Base-by-base conservation (phyloP, 164 flowering plant species). In the Chimonanthus praecox region DNA sequence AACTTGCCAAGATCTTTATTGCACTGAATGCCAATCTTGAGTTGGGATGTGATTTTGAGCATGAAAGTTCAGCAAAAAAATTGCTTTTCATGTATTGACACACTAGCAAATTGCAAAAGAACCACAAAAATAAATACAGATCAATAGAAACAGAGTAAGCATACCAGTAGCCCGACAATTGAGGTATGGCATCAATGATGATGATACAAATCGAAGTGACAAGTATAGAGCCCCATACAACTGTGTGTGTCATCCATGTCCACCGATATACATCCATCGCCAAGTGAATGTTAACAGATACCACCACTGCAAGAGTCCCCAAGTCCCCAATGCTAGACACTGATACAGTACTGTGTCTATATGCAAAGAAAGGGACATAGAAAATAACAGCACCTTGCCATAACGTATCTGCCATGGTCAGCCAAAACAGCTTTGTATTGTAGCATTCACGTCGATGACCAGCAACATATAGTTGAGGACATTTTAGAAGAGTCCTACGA, bases 231-330 rank as follows among this genome's bases (percentile, higher is more conserved):
- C 98, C 99, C 99, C 99, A 96, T 65, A 94, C 86, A 76, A 84
- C 87, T 44, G 86, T 90, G 77, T 96, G 99, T 62, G 89, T 82
- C 70, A 94, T 78, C 98, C 94, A 90, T 33, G 81, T 81, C 99
- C 99, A 96, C 71, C 95, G 76, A 46, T 85, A 77, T 58, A 96
- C 87, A 72, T 96, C 99, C 97, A 96, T 89, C 20, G 97, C 97
- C 80, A 96, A 79, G 80, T 96, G 99, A 72, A 91, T 33, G 77
- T 96, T 96, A 50, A 94, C 99, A 78, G 89, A 58, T 69, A 92
- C 83, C 58, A 96, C 99, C 7, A 84, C 89, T 13, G 92, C 92
- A 68, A 96, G 77, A 61, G 90, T 92, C 99, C 99, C 94, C 18
- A 96, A 85, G 83, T 96, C 97, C 71, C 99, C 98, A 0, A 96